Percentiles rank a stretch among this genome's conserved stretches.
phyloP scores from a whole-genome alignment of 2,329 filamentous ascomycete genomes.

The Xylariaceae sp. region DNA sequence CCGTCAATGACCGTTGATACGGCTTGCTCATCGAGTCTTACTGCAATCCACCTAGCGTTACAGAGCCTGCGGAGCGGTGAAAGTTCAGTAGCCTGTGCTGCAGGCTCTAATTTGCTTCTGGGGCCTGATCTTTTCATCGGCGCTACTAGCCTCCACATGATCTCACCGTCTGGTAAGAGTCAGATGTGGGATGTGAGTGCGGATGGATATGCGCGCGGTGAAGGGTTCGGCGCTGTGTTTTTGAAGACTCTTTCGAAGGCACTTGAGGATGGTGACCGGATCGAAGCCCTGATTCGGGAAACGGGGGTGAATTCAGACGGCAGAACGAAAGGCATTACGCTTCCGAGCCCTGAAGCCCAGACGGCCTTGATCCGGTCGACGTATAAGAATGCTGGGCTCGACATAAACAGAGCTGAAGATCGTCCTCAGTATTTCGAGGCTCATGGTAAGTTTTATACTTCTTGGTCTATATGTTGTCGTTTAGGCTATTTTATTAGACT shows the following conservation, averaged over 20 bases:
- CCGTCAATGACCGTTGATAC: constrained; percentile 23
- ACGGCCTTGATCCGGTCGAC: constrained; percentile 37
- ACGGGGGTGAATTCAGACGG: constrained; percentile 41
- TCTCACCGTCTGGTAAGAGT: constrained; percentile 35
- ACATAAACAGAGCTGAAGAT: constrained; percentile 1
- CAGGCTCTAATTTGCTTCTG: constrained; percentile 29
- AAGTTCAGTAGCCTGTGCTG: constrained; percentile 22
- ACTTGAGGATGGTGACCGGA: constrained; percentile 36
- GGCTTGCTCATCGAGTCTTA: constrained; percentile 30
- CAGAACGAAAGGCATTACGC: constrained; percentile 46
- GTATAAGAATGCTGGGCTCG: constrained; percentile 36
- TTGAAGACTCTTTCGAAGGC: constrained; percentile 42
- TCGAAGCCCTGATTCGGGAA: constrained; percentile 47
- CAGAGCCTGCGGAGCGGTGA: constrained; percentile 25
- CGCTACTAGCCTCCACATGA: constrained; percentile 20
- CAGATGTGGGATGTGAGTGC: constrained; percentile 43
- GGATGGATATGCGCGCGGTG: constrained; percentile 50
- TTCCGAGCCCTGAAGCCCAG: constrained; percentile 43
- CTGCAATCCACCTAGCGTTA: constrained; percentile 36
- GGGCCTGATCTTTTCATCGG: constrained; percentile 8
- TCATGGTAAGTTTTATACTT: constrained; percentile 39
- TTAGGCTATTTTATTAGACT: neutral
- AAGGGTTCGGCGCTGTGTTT: constrained; percentile 45
- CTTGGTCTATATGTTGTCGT: constrained; percentile 14
- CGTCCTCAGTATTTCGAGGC: constrained; percentile 27